Evolutionary conservation across 2,329 filamentous ascomycete genomes (phyloP).

Genomic region (Epichloe amarillans): DNA sequence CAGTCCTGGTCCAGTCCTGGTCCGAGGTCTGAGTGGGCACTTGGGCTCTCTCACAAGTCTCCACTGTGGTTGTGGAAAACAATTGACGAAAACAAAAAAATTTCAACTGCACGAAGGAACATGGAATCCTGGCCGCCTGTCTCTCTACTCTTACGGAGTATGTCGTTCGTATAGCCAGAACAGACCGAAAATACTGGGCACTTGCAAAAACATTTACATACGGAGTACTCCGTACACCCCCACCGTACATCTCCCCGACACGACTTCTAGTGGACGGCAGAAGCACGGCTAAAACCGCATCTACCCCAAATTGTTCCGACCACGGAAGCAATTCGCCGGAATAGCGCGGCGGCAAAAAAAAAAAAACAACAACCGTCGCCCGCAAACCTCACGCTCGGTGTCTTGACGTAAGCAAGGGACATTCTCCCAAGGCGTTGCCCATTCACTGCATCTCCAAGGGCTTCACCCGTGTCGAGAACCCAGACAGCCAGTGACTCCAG

Average conservation of each 20-base stretch:
- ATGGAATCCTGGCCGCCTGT: too few species aligned
- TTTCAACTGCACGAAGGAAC: too few species aligned
- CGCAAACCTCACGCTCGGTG: conserved; percentile 11
- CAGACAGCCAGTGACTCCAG: not conserved
- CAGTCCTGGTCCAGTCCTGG: not conserved
- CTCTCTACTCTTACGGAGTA: too few species aligned
- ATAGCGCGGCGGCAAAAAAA: conserved; percentile 12
- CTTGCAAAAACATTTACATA: too few species aligned
- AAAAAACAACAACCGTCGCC: conserved; percentile 7
- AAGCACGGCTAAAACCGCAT: conserved; percentile 13
- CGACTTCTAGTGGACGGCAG: conserved; percentile 9
- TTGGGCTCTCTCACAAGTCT: not conserved
- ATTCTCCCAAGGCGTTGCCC: conserved; percentile 5
- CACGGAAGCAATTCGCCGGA: conserved; percentile 15
- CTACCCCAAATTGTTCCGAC: conserved; percentile 13
- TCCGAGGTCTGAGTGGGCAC: not conserved
- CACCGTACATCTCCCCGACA: too few species aligned
- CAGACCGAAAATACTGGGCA: too few species aligned
- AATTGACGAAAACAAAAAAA: too few species aligned
- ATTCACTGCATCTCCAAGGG: not conserved
- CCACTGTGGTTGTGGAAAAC: not conserved
- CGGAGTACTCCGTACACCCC: too few species aligned
- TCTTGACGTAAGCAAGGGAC: conserved; percentile 14
- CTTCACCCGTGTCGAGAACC: not conserved
- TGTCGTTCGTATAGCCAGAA: too few species aligned